Evolutionary conservation across 2,329 filamentous ascomycete genomes (phyloP), one percentile per base, ranked within the genome.

Genomic region (Rutstroemia sp.): DNA sequence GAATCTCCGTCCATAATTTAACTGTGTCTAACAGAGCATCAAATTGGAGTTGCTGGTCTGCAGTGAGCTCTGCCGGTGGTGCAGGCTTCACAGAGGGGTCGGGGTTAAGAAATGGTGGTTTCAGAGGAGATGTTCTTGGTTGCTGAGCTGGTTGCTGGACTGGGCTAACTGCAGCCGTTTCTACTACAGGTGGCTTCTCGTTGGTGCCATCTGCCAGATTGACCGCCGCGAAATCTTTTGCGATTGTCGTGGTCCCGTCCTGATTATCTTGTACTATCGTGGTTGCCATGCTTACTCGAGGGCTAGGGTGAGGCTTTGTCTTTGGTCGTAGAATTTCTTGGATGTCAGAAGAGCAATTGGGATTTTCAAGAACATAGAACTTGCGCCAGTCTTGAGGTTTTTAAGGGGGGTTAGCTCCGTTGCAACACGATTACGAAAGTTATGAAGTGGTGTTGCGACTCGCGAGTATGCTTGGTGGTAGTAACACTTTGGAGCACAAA

Each of bases 11-110:
- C 87, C 91, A 95, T 64, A 75, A 74, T 61, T 81, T 84, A 46
- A 84, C 89, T 53, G 81, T 79, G 48, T 81, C 77, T 47, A 97
- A 81, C 51, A 97, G 78, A 61, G 82, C 76, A 45, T 86, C 81
- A 74, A 96, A 97, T 74, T 96, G 96, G 63, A 78, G 70, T 68
- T 88, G 74, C 73, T 97, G 89, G 38, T 95, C 90, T 9, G 80
- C 68, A 10, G 85, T 91, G 65, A 96, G 80, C 5, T 81, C 71
- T 9, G 78, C 76, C 5, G 81, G 69, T 12, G 75, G 69, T 2
- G 87, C 82, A 25, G 61, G 58, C 16, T 55, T 57, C 17, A 58
- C 49, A 27, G 61, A 57, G 39, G 59, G 55, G 14, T 64, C 39
- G 2, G 68, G 67, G 25, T 67, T 60, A 51, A 64, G 53, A 21